These are phyloP conservation scores for Uronychia setigera DNA, from an alignment of 73 alveolate genomes.

Conservation along the genomic window DNA sequence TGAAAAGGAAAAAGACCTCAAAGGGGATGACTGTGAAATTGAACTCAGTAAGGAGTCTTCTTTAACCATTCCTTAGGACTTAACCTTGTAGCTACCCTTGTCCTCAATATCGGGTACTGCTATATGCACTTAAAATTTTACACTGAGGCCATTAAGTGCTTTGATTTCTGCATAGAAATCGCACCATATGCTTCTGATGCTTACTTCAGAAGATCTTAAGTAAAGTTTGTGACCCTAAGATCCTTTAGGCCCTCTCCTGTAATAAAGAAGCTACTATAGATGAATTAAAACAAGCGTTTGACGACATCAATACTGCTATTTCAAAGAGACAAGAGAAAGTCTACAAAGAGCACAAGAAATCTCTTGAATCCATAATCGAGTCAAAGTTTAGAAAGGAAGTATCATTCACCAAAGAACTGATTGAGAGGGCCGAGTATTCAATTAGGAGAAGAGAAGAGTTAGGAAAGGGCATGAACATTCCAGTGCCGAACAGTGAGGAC, in stretches of 20 bases:
- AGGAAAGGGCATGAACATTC: slow-evolving; percentile 1
- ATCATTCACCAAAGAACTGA: slow-evolving; percentile 1
- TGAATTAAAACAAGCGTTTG: slow-evolving; percentile 19
- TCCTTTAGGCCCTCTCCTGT: background rate
- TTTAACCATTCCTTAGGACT: background rate
- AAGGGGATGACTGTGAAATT: slow-evolving; percentile 41
- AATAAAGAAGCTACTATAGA: slow-evolving; percentile 11
- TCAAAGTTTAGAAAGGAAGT: background rate
- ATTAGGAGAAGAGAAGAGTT: background rate
- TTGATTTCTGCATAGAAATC: slow-evolving; percentile 9
- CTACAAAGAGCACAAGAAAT: slow-evolving; percentile 12
- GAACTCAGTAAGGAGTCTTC: slow-evolving; percentile 22
- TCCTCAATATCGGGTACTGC: slow-evolving; percentile 31
- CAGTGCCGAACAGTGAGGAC: slow-evolving; percentile 6
- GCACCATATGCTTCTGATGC: slow-evolving; percentile 41
- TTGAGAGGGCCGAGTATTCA: slow-evolving; percentile 20
- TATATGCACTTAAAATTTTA: slow-evolving; percentile 20
- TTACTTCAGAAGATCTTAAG: slow-evolving; percentile 30
- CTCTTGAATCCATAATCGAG: slow-evolving; percentile 5
- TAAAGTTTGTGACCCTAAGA: background rate
- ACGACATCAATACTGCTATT: slow-evolving; percentile 24
- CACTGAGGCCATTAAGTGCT: slow-evolving; percentile 37
- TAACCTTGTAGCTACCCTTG: slow-evolving; percentile 29
- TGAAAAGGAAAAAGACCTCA: slow-evolving; percentile 29
- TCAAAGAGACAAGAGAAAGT: slow-evolving; percentile 32